A percentile compares a stretch with the other conserved stretches of the same genome.
Conservation (phyloP, 2,329 filamentous ascomycete genomes). For the Botrytis byssoidea region DNA sequence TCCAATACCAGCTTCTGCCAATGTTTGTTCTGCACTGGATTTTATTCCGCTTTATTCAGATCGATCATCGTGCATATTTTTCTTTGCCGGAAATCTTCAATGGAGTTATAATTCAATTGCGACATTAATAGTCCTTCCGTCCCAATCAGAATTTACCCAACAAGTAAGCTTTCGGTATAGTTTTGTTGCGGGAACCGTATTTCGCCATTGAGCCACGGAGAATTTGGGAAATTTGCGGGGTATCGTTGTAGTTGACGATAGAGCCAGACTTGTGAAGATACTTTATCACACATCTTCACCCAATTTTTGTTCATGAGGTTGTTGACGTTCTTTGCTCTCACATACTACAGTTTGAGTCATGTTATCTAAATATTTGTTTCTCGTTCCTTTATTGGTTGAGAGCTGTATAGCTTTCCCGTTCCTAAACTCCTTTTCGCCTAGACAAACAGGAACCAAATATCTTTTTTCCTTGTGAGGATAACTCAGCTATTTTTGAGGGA, state of each 20-base stretch:
- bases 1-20: not conserved
- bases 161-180: not conserved
- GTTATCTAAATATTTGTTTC: not conserved
- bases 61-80: not conserved
- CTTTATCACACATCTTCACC: not conserved
- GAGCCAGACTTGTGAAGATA: not conserved
- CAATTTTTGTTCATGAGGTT: too few relatives aligned
- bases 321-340: fast-evolving
- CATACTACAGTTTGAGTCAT: not conserved
- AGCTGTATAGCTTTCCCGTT: not conserved
- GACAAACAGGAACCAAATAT: not conserved
- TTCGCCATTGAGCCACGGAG: not conserved
- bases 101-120: not conserved
- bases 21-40: not conserved
- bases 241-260: not conserved
- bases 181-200: not conserved
- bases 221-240: not conserved
- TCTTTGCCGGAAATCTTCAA: not conserved
- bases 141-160: conserved; percentile 12
- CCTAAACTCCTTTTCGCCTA: not conserved
- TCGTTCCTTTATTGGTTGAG: not conserved
- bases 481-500: not conserved
- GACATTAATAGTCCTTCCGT: not conserved
- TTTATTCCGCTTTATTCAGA: not conserved
- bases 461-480: conserved; percentile 1